Conservation (phyloP, 176 grass and related monocot genomes). For the Lolium perenne region DNA sequence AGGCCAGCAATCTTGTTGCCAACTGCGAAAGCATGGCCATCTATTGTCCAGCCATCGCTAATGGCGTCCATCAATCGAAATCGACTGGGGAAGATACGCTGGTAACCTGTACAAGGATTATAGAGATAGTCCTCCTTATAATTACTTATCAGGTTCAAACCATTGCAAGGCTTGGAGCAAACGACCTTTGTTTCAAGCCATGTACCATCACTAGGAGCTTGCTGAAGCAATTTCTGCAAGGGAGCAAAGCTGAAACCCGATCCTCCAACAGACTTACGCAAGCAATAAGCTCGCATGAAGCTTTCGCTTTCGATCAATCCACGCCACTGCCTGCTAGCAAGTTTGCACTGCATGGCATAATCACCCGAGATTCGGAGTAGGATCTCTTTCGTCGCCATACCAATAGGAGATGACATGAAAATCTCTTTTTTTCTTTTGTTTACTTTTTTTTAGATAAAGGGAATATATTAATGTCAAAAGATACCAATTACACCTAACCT, state of each 20-base stretch:
- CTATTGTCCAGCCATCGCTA: neutral
- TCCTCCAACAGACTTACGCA: neutral
- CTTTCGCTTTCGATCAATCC: neutral
- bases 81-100: no score
- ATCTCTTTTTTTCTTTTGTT: conserved; percentile 15
- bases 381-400: neutral
- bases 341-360: neutral
- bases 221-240: neutral
- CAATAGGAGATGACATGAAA: neutral
- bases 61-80: no score
- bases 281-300: neutral
- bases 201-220: neutral
- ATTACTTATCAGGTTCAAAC: neutral
- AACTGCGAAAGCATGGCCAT: neutral
- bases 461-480: no score
- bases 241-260: neutral
- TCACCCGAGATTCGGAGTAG: neutral
- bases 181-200: neutral
- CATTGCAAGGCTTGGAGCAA: conserved; percentile 11
- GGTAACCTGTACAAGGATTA: neutral
- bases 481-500: no score
- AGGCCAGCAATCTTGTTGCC: neutral
- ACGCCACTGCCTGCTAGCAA: neutral
- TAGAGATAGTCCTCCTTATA: neutral
- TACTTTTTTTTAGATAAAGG: neutral